Evolutionary conservation across 495 filamentous ascomycete genomes (phyloP).

Genomic region (Penicillium malachiteum): DNA sequence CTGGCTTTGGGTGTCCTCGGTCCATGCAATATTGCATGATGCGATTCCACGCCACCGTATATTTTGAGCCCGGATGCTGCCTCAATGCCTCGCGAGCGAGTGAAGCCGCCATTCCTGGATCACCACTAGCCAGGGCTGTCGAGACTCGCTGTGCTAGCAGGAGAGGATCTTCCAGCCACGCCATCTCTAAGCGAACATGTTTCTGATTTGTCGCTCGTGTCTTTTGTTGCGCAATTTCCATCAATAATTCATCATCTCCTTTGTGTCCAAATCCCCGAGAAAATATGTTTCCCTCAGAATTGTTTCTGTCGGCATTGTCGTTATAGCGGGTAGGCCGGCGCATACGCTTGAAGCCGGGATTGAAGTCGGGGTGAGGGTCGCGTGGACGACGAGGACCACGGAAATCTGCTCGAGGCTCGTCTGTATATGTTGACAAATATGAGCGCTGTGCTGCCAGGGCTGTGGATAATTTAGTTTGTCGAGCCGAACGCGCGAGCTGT

Average conservation of each 20-base stretch:
- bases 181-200: conserved; percentile 46
- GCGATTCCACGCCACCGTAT: conserved; percentile 82
- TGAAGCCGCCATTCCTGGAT: conserved; percentile 60
- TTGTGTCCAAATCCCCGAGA: neutral
- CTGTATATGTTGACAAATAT: neutral
- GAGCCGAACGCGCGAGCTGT: conserved; percentile 7
- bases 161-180: conserved; percentile 64
- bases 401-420: neutral
- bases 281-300: neutral
- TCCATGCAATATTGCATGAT: conserved; percentile 70
- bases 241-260: neutral
- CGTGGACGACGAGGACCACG: neutral
- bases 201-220: neutral
- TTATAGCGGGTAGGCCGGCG: neutral
- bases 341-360: neutral
- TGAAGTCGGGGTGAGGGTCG: neutral
- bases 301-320: neutral
- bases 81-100: conserved; percentile 66
- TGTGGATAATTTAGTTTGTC: neutral
- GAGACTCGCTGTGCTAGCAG: conserved; percentile 63
- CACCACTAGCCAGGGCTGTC: conserved; percentile 49
- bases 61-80: conserved; percentile 41
- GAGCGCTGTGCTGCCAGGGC: conserved; percentile 1
- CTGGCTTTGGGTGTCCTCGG: conserved; percentile 54
- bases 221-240: neutral